Percentiles rank a stretch among this genome's conserved stretches.
These are phyloP conservation scores for Arabis hirsuta DNA, from an alignment of 345 rosid genomes.

Conservation along the genomic window DNA sequence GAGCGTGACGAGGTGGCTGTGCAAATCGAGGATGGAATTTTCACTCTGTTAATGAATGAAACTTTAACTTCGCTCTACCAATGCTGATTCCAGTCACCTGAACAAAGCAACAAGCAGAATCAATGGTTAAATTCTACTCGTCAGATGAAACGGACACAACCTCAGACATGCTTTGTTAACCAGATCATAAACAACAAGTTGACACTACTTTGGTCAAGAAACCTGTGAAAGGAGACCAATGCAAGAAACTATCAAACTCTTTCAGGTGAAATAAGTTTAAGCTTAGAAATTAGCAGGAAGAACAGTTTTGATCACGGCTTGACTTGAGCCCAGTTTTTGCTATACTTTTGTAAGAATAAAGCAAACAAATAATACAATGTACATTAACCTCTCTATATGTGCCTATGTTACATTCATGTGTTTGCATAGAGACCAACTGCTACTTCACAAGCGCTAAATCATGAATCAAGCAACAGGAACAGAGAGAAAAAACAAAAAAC, in stretches of 20 bases:
- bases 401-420: background rate
- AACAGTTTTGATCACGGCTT: slow-evolving; percentile 30
- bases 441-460: background rate
- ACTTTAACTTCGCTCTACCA: slow-evolving; percentile 18
- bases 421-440: slow-evolving; percentile 1
- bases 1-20: slow-evolving; percentile 46
- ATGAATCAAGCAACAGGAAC: background rate
- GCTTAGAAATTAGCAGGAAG: background rate
- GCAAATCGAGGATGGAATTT: slow-evolving; percentile 41
- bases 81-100: slow-evolving; percentile 24
- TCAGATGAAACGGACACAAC: background rate
- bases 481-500: background rate
- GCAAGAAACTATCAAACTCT: slow-evolving; percentile 1
- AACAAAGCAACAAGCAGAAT: slow-evolving; percentile 1
- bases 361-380: slow-evolving; percentile 35
- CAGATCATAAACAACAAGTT: slow-evolving; percentile 14
- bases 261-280: background rate
- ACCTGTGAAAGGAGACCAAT: background rate
- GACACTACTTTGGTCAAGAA: background rate
- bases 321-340: background rate
- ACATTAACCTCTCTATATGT: slow-evolving; percentile 3
- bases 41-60: slow-evolving; percentile 50
- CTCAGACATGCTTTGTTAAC: background rate
- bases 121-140: slow-evolving; percentile 8
- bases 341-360: slow-evolving; percentile 28